A percentile compares a stretch with the other conserved stretches of the same genome.
Conservation (phyloP, 2,329 filamentous ascomycete genomes). For the Pestalotiopsis sp. region DNA sequence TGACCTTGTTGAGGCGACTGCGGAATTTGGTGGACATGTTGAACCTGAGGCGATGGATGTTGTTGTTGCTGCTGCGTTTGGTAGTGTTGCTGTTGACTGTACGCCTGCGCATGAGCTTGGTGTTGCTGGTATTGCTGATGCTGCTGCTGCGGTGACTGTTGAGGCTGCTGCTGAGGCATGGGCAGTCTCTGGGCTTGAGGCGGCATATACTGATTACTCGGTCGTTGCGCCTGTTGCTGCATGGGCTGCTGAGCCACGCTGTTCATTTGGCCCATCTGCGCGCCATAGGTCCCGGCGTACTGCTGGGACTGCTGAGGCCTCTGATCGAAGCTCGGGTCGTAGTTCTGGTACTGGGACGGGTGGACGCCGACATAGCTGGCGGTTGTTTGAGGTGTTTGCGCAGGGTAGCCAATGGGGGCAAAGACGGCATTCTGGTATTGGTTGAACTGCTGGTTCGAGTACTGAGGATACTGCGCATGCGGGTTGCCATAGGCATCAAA, state of each 20-base stretch:
- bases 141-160: conserved; percentile 14
- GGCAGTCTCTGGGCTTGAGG: conserved; percentile 5
- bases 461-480: conserved; percentile 26
- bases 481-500: conserved; percentile 30
- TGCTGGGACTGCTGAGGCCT: conserved; percentile 17
- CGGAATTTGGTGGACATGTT: neutral
- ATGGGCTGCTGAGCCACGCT: conserved; percentile 12
- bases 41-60: conserved; percentile 14
- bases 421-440: conserved; percentile 24
- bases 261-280: conserved; percentile 15
- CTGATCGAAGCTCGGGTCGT: conserved; percentile 32
- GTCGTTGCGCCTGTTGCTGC: conserved; percentile 12
- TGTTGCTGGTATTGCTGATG: conserved; percentile 9
- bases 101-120: conserved; percentile 10
- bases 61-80: conserved; percentile 10
- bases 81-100: conserved; percentile 15
- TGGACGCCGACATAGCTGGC: conserved; percentile 19
- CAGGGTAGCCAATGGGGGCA: conserved; percentile 20
- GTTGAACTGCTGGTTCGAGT: conserved; percentile 27
- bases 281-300: conserved; percentile 18
- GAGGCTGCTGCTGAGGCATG: conserved; percentile 13
- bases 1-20: conserved; percentile 9
- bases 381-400: conserved; percentile 25
- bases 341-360: conserved; percentile 27
- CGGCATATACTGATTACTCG: conserved; percentile 9